Evolutionary conservation across 176 grass and related monocot species (phyloP), one percentile per base, ranked within the genome.

Genomic region (Aegilops sharonensis): DNA sequence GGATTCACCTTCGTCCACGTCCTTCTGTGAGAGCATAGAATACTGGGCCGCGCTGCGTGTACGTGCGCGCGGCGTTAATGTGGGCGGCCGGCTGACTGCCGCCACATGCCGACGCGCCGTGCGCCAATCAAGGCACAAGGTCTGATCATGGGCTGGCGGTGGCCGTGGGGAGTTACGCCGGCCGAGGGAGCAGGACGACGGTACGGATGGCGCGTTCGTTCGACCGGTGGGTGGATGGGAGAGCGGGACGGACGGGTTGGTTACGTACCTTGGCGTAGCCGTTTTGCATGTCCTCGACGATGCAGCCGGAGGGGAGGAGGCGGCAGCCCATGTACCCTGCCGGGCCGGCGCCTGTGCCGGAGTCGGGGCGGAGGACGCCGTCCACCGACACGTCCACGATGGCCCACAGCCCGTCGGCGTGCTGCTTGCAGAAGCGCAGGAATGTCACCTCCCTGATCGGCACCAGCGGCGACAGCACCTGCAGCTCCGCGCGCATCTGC

Each of bases 401-500:
- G 21, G 92, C 92, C 97, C 97, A 99, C 11, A 90, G 78, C 3
- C 94, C 92, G 77, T 96, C 88, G 2, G 84, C 85, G 78, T 94
- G 94, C 85, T 99, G 94, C 94, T 99, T 95, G 84, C 97, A 96
- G 87, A 90, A 99, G 8, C 97, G 75, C 4, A 99, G 88, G 82
- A 99, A 96, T 10, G 81, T 43, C 72, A 91, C 82, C 86, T 94
- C 92, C 10, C 94, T 80, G 40, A 93, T 90, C 27, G 92, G 90
- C n/a, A 99, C 97, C 47, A 99, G 77, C 70, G 97, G 97, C 30
- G 97, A 99, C 23, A 96, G 80, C 54, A 99, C 97, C 88, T 96
- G 97, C 70, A 99, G 92, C 75, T 99, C 97, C 36, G 94, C 93
- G 36, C 87, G 88, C 94, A 99, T 96, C 97, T 99, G 71, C 85